Evolutionary conservation across 2,329 filamentous ascomycete genomes (phyloP), one percentile per base, ranked within the genome.

Genomic region (Penicillium olsonii): DNA sequence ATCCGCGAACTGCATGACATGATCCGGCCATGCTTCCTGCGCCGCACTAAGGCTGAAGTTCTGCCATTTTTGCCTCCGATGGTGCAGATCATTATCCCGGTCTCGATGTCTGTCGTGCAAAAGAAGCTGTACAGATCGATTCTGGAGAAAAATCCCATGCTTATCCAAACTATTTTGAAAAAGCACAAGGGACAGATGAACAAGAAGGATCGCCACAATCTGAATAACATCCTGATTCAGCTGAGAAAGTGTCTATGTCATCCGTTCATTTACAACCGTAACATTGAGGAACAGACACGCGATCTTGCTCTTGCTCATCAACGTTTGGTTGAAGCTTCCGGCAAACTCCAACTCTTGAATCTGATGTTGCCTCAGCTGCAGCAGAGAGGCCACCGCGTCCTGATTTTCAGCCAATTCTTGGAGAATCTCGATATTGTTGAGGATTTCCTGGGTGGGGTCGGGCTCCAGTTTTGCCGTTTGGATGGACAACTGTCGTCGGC

Each of bases 161-260:
- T 99, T 8, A 92, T 99, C 65, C 87, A 87, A 57, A 84, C 92
- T 0, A 90, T 99, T 38, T 92, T 97, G 55, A 69, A 70, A 61
- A 84, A 84, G 6, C 81, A 85, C 27, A 78, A 78, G 37, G 84
- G 80, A 54, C 73, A 69, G 39, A 58, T 90, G 42, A 88, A 85
- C 61, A 77, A 80, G 22, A 80, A 79, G 14, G 92, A 97, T 51
- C 83, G 87, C 5, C 85, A 88, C 35, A 92, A 85, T 55, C 74
- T 97, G 49, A 96, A 87, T 78, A 99, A 99, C 61, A 96, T 99
- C 33, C 72, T 99, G 37, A 90, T 96, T 82, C 94, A 99, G 68
- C 79, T 99, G 15, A 84, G 94, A 15, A 97, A 96, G 68, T 95
- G 90, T 57, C 78, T 99, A 2, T 96, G 92, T 57, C 95, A 99